phyloP scores from a whole-genome alignment of 2,329 filamentous ascomycete species.

The Cladosporium colombiae region DNA sequence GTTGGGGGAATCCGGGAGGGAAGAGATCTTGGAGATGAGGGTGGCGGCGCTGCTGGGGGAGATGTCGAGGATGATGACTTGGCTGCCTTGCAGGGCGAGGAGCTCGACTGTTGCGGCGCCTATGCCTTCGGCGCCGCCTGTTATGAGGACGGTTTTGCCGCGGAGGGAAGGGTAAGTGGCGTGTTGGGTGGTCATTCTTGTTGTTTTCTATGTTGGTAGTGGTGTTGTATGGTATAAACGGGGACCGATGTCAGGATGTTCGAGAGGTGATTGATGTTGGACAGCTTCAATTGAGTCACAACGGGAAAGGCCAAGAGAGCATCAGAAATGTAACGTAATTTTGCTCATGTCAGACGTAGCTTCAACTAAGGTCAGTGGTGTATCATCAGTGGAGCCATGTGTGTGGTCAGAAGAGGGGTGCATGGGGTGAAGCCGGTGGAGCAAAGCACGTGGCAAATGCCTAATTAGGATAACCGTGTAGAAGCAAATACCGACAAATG shows the following conservation, averaged over 20 bases:
- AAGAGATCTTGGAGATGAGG: constrained; percentile 47
- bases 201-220: neutral
- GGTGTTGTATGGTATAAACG: neutral
- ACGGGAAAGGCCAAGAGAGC: neutral
- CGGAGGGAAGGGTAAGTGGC: constrained; percentile 43
- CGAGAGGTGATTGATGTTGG: neutral
- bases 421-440: neutral
- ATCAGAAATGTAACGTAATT: neutral
- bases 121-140: constrained; percentile 66
- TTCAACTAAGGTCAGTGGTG: neutral
- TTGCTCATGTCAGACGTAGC: neutral
- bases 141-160: constrained; percentile 63
- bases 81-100: constrained; percentile 60
- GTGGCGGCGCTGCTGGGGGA: constrained; percentile 52
- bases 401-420: constrained; percentile 8
- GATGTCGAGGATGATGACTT: constrained; percentile 63
- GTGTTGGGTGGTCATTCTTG: constrained; percentile 18
- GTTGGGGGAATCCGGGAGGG: constrained; percentile 35
- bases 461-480: neutral
- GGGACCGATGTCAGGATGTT: neutral
- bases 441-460: neutral
- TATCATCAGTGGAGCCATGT: neutral
- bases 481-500: constrained; percentile 5
- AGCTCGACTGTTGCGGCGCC: constrained; percentile 60
- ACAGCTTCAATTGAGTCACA: neutral